Conservation (phyloP, 768 basidiomycete species). For the Calocybe indica region DNA sequence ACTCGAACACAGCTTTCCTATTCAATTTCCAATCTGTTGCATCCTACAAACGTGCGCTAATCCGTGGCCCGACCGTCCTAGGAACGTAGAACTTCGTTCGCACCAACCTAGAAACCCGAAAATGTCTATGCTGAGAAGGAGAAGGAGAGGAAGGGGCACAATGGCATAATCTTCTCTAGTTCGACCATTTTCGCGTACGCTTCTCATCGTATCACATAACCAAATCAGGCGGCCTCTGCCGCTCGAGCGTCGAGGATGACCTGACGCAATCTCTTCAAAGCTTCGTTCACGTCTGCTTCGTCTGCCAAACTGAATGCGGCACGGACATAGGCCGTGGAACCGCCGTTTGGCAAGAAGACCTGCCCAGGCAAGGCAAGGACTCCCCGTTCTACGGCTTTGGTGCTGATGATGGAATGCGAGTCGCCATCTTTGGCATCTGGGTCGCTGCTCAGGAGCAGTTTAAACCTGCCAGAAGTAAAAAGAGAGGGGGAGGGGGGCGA, state of each 20-base stretch:
- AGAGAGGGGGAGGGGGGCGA: not conserved
- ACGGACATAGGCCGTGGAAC: constrained; percentile 66
- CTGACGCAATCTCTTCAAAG: constrained; percentile 47
- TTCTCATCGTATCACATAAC: not conserved
- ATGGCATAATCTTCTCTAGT: too few species aligned
- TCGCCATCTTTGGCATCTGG: constrained; percentile 40
- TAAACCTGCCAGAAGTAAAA: constrained; percentile 42
- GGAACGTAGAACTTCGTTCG: not conserved
- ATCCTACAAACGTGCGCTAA: not conserved
- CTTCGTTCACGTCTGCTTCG: constrained; percentile 66
- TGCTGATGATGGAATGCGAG: constrained; percentile 59
- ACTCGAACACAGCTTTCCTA: not conserved
- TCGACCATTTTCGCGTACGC: too few species aligned
- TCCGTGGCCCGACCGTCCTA: not conserved
- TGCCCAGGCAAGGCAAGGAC: constrained; percentile 84
- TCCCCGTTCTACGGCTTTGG: constrained; percentile 63
- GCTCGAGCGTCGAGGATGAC: constrained; percentile 21
- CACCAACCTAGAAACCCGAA: not conserved
- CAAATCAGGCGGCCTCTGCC: not conserved
- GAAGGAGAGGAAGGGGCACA: too few species aligned
- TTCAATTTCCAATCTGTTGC: not conserved
- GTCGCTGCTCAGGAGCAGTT: constrained; percentile 38
- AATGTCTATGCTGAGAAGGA: not conserved
- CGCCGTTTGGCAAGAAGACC: constrained; percentile 63
- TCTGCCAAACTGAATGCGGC: constrained; percentile 68